Evolutionary conservation across 2,329 filamentous ascomycete species (phyloP).

Genomic region (Ophiocordyceps camponoti-saundersi): DNA sequence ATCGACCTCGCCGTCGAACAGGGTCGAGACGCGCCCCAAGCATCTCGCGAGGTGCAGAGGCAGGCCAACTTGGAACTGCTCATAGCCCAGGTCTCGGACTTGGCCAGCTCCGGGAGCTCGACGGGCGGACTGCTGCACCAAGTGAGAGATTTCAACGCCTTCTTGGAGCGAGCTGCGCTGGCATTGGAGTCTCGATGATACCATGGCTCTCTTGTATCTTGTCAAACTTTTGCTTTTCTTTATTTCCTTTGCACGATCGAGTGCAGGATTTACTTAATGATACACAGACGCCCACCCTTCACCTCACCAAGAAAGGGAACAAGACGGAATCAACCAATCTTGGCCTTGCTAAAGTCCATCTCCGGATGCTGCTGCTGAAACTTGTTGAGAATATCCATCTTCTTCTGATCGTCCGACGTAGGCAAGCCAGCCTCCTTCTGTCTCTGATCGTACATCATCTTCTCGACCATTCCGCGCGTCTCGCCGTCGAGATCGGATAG

Average conservation of each 20-base stretch:
- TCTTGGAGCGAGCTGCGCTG: conserved; percentile 41
- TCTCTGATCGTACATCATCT: conserved; percentile 99
- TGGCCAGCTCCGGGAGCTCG: conserved; percentile 30
- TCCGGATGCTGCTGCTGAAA: conserved; percentile 69
- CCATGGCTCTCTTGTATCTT: not conserved
- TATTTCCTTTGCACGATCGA: not conserved
- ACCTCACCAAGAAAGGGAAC: not conserved
- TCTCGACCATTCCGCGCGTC: conserved; percentile 95
- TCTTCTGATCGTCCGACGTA: conserved; percentile 88
- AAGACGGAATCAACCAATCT: conserved; percentile 30
- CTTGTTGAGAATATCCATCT: conserved; percentile 80
- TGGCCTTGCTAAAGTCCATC: conserved; percentile 57
- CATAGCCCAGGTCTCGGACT: conserved; percentile 34
- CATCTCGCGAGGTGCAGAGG: conserved; percentile 27
- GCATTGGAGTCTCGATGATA: conserved; percentile 30
- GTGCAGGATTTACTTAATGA: not conserved
- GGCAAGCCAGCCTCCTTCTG: conserved; percentile 88
- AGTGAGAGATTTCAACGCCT: conserved; percentile 44
- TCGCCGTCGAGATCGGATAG: conserved; percentile 86
- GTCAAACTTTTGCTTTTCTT: too few species aligned
- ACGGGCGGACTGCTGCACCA: conserved; percentile 36
- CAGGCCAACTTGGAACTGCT: conserved; percentile 38
- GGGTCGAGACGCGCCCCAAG: conserved; percentile 28
- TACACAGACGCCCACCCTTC: too few species aligned
- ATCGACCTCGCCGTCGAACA: conserved; percentile 40